Conservation (phyloP, 148 eudicot genomes). For the Bassia scoparia region DNA sequence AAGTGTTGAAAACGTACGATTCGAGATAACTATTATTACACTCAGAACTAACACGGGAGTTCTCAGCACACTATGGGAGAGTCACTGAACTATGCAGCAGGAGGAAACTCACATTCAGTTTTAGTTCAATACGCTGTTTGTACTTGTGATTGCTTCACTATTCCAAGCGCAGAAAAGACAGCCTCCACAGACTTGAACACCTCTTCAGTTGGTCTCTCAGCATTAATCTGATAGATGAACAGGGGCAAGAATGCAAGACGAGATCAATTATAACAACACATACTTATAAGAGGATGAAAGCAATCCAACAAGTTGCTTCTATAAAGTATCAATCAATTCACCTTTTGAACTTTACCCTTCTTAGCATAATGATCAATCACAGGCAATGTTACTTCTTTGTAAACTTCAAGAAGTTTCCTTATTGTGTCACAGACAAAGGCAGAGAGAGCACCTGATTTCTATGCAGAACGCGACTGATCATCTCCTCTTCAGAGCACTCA, state of each 20-base stretch:
- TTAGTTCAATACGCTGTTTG: background rate
- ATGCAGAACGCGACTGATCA: constrained; percentile 25
- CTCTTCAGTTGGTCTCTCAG: constrained; percentile 27
- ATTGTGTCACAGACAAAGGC: constrained; percentile 14
- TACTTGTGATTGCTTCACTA: background rate
- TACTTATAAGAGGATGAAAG: background rate
- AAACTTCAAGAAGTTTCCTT: constrained; percentile 23
- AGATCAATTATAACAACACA: background rate
- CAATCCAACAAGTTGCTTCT: background rate
- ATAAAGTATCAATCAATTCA: background rate
- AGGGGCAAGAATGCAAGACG: background rate
- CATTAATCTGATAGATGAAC: constrained; percentile 17
- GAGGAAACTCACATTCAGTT: background rate
- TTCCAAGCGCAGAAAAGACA: constrained; percentile 23
- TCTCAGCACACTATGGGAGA: background rate
- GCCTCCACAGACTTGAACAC: constrained; percentile 21
- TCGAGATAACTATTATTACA: no score
- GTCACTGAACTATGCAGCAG: background rate
- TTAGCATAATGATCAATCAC: constrained; percentile 22
- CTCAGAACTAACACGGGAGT: no score
- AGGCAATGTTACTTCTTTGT: constrained; percentile 22
- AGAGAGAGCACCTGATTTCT: constrained; percentile 26
- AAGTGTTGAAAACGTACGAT: no score
- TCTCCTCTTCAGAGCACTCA: constrained; percentile 32
- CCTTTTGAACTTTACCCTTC: constrained; percentile 29